These are phyloP conservation scores for Zalerion maritima DNA, from an alignment of 495 filamentous ascomycete genomes.

Conservation along the genomic window DNA sequence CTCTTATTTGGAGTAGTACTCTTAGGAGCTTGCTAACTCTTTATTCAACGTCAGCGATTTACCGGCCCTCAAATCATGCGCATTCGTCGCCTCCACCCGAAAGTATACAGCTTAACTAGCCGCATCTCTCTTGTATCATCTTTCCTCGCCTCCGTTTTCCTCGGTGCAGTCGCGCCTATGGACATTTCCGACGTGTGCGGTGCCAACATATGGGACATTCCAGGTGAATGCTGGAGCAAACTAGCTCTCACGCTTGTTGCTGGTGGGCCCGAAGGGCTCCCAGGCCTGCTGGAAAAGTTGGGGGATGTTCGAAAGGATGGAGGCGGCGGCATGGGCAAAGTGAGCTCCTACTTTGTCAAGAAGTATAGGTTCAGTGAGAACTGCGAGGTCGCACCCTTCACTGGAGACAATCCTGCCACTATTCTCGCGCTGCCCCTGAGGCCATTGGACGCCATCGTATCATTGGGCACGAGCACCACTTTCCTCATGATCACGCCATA, in stretches of 20 bases:
- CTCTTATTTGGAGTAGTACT: neutral
- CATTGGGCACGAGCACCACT: slow-evolving; percentile 86
- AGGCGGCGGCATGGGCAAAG: slow-evolving; percentile 57
- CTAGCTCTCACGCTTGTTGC: slow-evolving; percentile 62
- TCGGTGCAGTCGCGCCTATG: slow-evolving; percentile 72
- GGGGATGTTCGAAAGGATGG: slow-evolving; percentile 68
- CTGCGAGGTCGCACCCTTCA: slow-evolving; percentile 71
- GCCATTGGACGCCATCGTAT: slow-evolving; percentile 82
- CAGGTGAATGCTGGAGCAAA: slow-evolving; percentile 55
- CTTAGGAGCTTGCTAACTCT: slow-evolving; percentile 10
- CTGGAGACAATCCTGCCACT: slow-evolving; percentile 91
- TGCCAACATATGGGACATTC: slow-evolving; percentile 93
- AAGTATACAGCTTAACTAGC: slow-evolving; percentile 62
- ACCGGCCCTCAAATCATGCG: slow-evolving; percentile 94
- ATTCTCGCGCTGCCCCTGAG: slow-evolving; percentile 81
- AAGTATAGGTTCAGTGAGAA: slow-evolving; percentile 63
- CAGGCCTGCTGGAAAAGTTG: slow-evolving; percentile 62
- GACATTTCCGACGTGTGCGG: slow-evolving; percentile 93
- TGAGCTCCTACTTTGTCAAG: slow-evolving; percentile 60
- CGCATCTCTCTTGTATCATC: slow-evolving; percentile 90
- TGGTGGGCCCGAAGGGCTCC: slow-evolving; percentile 45
- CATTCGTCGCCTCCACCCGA: slow-evolving; percentile 63
- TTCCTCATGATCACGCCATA: slow-evolving; percentile 90
- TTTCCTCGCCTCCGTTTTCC: slow-evolving; percentile 82
- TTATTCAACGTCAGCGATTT: slow-evolving; percentile 74